Evolutionary conservation across 441 rosid species (phyloP), one percentile per base, ranked within the genome.

Genomic region (Hura crepitans): DNA sequence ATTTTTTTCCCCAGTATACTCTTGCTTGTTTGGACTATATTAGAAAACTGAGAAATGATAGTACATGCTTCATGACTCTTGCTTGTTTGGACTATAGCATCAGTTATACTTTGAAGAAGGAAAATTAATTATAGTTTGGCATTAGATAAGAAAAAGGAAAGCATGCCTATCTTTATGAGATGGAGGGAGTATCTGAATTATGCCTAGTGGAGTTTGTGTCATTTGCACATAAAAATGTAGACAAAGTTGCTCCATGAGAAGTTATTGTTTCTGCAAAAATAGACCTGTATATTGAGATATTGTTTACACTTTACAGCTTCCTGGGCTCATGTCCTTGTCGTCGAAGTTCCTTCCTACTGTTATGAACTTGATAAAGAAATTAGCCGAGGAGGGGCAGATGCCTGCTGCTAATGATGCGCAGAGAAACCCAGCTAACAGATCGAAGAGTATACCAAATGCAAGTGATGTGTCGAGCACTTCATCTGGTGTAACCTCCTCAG

Each of bases 311-410:
- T 62, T 78, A 66, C 91, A 95, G 99, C 87, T 95, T 61, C 94
- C 99, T 15, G 99, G 98, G 73, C 87, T 95, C 63, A 71, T 95
- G 59, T 85, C 97, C 70, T 75, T 92, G 76, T 95, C 97, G 17
- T 72, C 92, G 60, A 95, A 92, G 78, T 80, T 95, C 78, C 71
- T 95, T 72, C 99, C 99, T 56, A 95, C 97, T 10, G 74, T 92
- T 28, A 86, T 90, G 96, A 95, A 92, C 81, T 89, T 95, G 74
- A 78, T 95, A 6, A 86, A 55, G 77, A 92, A 81, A 74, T 86
- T 95, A n/a, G 96, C 96, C 0, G 99, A 95, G 77, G 91, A 87
- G 74, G 99, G 97, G 50, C 90, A 90, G 74, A 70, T 78, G 2
- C 86, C 94, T 12, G 75, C 86, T 11, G 37, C 82, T 49, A 74